These are phyloP conservation scores for Anisodus tanguticus DNA, from an alignment of 257 asterid species.

Conservation along the genomic window DNA sequence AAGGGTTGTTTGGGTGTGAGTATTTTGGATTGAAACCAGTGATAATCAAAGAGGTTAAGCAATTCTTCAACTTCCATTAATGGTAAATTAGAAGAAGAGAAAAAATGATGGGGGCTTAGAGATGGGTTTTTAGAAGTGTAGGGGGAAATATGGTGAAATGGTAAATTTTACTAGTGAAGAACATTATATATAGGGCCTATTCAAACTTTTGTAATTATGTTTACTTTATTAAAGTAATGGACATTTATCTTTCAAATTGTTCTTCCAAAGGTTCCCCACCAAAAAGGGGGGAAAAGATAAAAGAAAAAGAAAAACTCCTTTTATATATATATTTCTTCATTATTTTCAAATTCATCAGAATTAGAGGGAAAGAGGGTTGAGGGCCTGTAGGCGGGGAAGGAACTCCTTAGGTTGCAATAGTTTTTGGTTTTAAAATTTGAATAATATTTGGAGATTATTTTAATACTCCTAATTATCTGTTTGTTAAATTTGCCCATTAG, in stretches of 20 bases:
- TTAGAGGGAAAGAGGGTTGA: no score
- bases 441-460: no score
- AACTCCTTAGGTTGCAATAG: no score
- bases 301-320: no score
- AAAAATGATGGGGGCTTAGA: background rate
- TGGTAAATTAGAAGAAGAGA: background rate
- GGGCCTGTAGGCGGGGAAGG: no score
- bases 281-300: no score
- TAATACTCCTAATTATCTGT: no score
- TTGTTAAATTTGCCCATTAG: no score
- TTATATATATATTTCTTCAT: no score
- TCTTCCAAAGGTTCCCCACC: no score
- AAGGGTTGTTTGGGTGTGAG: constrained; percentile 36
- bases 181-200: background rate
- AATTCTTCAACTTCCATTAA: constrained; percentile 44
- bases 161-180: background rate
- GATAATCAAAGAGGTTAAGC: constrained; percentile 47
- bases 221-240: constrained; percentile 7
- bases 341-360: no score
- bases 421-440: no score
- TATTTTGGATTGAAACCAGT: constrained; percentile 49
- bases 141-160: background rate
- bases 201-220: background rate
- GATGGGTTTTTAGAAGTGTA: background rate
- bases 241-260: background rate